Evolutionary conservation across 73 alveolate species (phyloP).

Genomic region (Tetrahymena elliotti): DNA sequence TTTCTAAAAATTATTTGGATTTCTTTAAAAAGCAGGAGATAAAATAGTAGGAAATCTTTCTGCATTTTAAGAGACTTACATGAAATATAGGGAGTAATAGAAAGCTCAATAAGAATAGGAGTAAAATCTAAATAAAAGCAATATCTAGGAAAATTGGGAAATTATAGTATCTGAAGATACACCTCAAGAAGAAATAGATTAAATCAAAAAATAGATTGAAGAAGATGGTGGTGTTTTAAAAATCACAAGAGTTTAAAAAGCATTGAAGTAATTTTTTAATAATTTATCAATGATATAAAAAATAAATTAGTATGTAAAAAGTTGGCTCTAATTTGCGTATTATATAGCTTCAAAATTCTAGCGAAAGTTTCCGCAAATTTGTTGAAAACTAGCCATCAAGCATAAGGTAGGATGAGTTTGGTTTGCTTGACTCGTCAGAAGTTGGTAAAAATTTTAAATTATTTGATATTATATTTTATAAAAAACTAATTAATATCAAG

Average conservation of each 20-base stretch:
- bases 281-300: neutral
- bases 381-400: neutral
- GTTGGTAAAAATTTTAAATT: neutral
- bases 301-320: neutral
- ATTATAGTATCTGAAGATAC: neutral
- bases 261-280: neutral
- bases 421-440: neutral
- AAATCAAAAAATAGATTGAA: neutral
- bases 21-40: neutral
- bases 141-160: neutral
- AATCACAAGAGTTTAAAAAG: neutral
- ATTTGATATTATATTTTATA: neutral
- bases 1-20: neutral
- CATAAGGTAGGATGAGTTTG: neutral
- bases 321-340: neutral
- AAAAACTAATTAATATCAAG: neutral
- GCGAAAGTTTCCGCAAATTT: neutral
- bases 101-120: neutral
- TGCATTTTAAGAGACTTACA: neutral
- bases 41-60: neutral
- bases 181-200: neutral
- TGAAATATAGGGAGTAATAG: neutral
- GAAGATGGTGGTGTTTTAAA: neutral
- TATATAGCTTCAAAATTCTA: neutral
- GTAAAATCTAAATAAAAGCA: neutral